Evolutionary conservation across 1,284 basidiomycete species (phyloP).

Genomic region (Heterobasidion irregulare): DNA sequence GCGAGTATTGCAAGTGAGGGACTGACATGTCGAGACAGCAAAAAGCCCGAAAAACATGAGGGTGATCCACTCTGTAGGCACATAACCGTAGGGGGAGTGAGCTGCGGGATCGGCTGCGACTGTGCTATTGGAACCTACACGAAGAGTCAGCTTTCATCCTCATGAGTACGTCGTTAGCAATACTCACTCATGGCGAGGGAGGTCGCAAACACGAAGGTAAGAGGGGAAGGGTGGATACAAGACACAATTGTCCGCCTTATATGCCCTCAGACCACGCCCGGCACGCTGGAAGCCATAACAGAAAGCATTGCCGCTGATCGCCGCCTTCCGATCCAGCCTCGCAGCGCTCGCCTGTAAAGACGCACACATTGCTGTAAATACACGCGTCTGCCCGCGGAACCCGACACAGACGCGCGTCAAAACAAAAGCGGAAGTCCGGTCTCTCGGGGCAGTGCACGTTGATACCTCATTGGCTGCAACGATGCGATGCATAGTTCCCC

Average conservation of each 20-base stretch:
- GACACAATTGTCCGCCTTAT: too few relatives aligned
- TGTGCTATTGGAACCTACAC: background rate
- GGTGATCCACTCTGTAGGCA: constrained; percentile 22
- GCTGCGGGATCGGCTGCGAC: background rate
- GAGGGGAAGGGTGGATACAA: too few relatives aligned
- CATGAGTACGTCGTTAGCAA: too few relatives aligned
- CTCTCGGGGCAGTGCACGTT: background rate
- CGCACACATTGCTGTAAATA: too few relatives aligned
- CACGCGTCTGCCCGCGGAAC: background rate
- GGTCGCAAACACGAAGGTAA: too few relatives aligned
- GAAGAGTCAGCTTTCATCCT: background rate
- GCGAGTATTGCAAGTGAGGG: background rate
- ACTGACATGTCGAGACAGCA: constrained; percentile 10
- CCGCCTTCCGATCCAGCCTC: background rate
- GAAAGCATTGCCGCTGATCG: background rate
- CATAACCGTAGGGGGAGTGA: constrained; percentile 18
- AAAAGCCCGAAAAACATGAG: constrained; percentile 15
- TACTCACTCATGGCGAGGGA: too few relatives aligned
- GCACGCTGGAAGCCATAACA: too few relatives aligned
- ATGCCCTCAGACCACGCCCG: too few relatives aligned
- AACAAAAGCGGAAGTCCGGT: background rate
- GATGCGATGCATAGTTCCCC: too few relatives aligned
- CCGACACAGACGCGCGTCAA: background rate
- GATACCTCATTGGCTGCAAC: too few relatives aligned
- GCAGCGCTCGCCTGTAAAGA: background rate